Evolutionary conservation across 176 grass and related monocot species (phyloP).

Genomic region (Lolium rigidum): DNA sequence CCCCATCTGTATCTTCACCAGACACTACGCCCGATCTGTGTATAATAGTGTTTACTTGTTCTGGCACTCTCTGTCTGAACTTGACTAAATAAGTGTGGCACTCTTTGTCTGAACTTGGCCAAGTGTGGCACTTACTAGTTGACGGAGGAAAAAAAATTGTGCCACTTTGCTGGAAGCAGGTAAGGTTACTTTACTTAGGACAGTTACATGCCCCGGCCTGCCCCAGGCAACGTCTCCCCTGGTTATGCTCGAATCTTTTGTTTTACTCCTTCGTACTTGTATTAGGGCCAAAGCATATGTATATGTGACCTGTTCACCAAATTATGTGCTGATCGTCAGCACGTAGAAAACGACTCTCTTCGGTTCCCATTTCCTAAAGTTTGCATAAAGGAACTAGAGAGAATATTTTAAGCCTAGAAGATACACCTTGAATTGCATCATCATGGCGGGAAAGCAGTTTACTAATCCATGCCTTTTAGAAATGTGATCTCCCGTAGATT

Average conservation of each 20-base stretch:
- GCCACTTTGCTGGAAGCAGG: conserved; percentile 10
- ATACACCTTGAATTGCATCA: not conserved
- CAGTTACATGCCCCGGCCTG: not conserved
- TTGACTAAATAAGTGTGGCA: not conserved
- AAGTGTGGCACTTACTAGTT: not conserved
- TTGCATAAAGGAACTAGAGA: not conserved
- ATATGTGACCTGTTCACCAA: not conserved
- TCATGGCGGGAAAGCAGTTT: not conserved
- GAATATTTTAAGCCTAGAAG: not conserved
- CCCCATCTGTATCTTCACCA: not conserved
- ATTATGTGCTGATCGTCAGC: not conserved
- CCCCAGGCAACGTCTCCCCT: not conserved
- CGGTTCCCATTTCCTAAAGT: not conserved
- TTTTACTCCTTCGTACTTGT: not conserved
- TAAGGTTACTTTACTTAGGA: not conserved
- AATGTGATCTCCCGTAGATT: too few species aligned
- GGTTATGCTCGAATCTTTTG: not conserved
- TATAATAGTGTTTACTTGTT: not conserved
- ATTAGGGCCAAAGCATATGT: not conserved
- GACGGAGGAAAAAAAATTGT: not conserved
- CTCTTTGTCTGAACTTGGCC: not conserved
- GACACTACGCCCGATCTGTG: not conserved
- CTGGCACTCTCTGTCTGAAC: not conserved
- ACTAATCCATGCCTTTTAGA: not conserved
- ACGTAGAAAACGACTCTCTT: not conserved